These are phyloP conservation scores for Gillenia trifoliata DNA, from an alignment of 306 rosid genomes.

Conservation along the genomic window DNA sequence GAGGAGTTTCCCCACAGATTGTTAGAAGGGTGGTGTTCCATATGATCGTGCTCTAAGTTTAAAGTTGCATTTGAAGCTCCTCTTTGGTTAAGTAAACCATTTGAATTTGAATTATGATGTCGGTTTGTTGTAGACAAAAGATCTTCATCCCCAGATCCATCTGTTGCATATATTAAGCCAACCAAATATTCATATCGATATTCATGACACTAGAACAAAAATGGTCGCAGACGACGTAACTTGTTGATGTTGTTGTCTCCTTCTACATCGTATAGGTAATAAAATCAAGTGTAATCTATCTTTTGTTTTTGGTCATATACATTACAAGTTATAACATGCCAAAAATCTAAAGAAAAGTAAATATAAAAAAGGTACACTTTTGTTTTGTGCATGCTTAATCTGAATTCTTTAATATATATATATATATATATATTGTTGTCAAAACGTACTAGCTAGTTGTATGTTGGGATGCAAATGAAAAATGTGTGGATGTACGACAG, in stretches of 20 bases:
- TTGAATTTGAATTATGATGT: slow-evolving; percentile 32
- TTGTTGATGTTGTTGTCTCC: neutral
- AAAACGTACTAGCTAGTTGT: too few species aligned
- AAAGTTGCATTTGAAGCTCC: slow-evolving; percentile 37
- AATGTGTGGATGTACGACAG: neutral
- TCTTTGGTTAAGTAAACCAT: slow-evolving; percentile 40
- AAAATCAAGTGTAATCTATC: neutral
- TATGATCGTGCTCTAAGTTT: slow-evolving; percentile 38
- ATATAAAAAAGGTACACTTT: neutral
- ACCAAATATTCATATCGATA: neutral
- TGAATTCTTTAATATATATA: neutral
- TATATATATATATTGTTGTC: too few species aligned
- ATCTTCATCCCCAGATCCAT: slow-evolving; percentile 78
- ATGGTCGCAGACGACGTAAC: neutral
- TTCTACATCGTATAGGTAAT: neutral
- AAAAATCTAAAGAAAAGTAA: neutral
- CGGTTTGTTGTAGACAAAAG: slow-evolving; percentile 36
- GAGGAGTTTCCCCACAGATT: slow-evolving; percentile 60
- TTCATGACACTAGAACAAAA: neutral
- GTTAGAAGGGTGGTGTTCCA: slow-evolving; percentile 35
- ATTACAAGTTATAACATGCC: neutral
- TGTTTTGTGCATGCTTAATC: neutral
- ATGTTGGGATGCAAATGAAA: neutral
- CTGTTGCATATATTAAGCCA: slow-evolving; percentile 24
- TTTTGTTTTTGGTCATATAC: neutral